phyloP scores from a whole-genome alignment of 1,284 basidiomycete species.

The Boletellus deceptivus region DNA sequence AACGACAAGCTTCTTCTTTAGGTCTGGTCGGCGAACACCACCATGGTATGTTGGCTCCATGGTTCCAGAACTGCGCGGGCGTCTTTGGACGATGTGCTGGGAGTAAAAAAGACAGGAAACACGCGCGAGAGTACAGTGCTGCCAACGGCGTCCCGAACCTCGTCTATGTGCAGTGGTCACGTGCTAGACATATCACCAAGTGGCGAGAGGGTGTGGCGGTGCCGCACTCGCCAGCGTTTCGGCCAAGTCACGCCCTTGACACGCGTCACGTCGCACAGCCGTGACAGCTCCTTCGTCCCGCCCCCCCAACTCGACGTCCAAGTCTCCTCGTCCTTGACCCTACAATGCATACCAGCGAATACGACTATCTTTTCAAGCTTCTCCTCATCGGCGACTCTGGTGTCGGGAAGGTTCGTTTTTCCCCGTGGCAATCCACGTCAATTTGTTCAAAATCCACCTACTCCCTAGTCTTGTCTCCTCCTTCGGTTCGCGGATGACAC shows the following conservation, averaged over 20 bases:
- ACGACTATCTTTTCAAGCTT: conserved; percentile 98
- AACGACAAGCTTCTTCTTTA: conserved; percentile 88
- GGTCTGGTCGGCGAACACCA: conserved; percentile 58
- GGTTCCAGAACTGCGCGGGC: not conserved
- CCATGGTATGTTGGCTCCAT: conserved; percentile 29
- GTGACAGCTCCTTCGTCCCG: conserved; percentile 28
- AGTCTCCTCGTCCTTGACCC: conserved; percentile 22
- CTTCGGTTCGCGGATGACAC: conserved; percentile 99
- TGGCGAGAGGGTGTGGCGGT: conserved; percentile 21
- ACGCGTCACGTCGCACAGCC: conserved; percentile 39
- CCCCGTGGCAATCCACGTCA: conserved; percentile 10
- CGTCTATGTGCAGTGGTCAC: conserved; percentile 12
- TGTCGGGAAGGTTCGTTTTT: conserved; percentile 81
- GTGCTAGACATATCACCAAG: not conserved
- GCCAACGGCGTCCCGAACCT: too few relatives aligned
- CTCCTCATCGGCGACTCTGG: conserved; percentile 92
- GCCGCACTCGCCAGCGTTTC: conserved; percentile 12
- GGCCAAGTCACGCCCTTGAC: conserved; percentile 31
- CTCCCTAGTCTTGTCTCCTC: conserved; percentile 86
- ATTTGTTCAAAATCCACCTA: conserved; percentile 13
- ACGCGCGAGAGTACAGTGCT: not conserved
- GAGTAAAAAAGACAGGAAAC: not conserved
- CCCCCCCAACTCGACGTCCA: conserved; percentile 22
- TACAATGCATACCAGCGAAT: conserved; percentile 86
- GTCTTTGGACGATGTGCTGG: conserved; percentile 1